Base-by-base conservation (phyloP, 345 rosid genomes). In the Gossypium arboreum region DNA sequence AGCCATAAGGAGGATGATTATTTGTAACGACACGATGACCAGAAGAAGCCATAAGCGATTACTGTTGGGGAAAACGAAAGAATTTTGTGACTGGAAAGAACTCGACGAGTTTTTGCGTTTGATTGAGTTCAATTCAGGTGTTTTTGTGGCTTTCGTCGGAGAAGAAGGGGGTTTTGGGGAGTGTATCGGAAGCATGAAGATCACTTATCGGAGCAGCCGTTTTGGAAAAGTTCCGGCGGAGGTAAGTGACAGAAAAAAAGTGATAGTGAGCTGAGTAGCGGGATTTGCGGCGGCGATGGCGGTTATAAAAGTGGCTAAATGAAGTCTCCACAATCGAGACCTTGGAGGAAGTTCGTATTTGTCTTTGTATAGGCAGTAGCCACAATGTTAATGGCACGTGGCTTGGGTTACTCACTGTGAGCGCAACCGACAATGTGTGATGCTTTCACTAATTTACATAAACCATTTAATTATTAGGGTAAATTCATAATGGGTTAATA, bases 1-100 rank as follows among this genome's bases (percentile, higher is more conserved):
- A 78, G 84, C 79, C 71, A 81, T 71, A 75, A 89, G 48, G 80
- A 89, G 73, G 79, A 91, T 83, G 67, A 88, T 48, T 82, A 92
- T 74, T 78, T 94, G 97, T 71, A 94, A 68, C 47, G 48, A 78
- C 73, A 94, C 81, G 73, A 92, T 75, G 72, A 82, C 67, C 74
- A 90, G 34, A 75, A 90, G 72, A 6, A 92, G 86, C 89, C 90
- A 89, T 77, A 88, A 62, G 45, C 94, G 89, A n/a, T 81, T 84
- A 63, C 83, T 88, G 18, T 80, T 88, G 6, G 77, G 71, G 12
- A 85, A 77, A 68, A 83, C 59, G 79, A 85, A 45, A 66, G 75
- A 62, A 25, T 86, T 77, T 13, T 83, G 85, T 27, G 80, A 78
- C 56, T 67, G 78, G 39, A 83, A 75, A 9, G 90, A 83, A 78